Evolutionary conservation across 2,329 filamentous ascomycete species (phyloP).

Genomic region (Cladobotryum mycophilum): DNA sequence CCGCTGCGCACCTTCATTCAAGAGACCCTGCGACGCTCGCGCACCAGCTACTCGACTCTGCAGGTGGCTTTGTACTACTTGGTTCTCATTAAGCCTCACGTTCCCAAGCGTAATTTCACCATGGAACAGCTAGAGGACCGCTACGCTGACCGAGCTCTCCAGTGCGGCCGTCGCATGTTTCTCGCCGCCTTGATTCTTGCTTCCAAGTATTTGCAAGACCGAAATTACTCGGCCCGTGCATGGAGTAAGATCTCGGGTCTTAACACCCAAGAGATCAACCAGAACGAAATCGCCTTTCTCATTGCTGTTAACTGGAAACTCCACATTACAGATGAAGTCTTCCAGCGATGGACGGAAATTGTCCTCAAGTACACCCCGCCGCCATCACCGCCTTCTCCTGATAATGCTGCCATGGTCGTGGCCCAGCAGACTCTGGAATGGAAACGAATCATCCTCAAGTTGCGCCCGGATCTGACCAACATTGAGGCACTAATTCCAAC

Average conservation of each 20-base stretch:
- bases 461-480: constrained; percentile 54
- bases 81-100: constrained; percentile 84
- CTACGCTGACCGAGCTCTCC: constrained; percentile 69
- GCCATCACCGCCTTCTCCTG: constrained; percentile 50
- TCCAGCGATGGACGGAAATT: constrained; percentile 90
- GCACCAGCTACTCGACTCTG: constrained; percentile 94
- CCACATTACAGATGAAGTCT: constrained; percentile 82
- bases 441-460: constrained; percentile 50
- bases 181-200: constrained; percentile 89
- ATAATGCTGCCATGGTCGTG: constrained; percentile 35
- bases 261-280: constrained; percentile 87
- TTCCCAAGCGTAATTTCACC: constrained; percentile 77
- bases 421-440: constrained; percentile 48
- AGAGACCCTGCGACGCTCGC: constrained; percentile 88
- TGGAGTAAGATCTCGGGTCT: constrained; percentile 99
- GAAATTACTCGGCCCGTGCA: constrained; percentile 93
- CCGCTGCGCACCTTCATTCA: constrained; percentile 94
- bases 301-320: constrained; percentile 88
- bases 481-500: constrained; percentile 44
- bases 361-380: constrained; percentile 81
- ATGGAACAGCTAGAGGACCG: constrained; percentile 75
- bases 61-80: constrained; percentile 97
- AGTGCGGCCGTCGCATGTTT: constrained; percentile 97
- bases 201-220: constrained; percentile 95
- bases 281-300: constrained; percentile 91